phyloP scores from a whole-genome alignment of 164 flowering plant species.

The Nymphaea colorata region DNA sequence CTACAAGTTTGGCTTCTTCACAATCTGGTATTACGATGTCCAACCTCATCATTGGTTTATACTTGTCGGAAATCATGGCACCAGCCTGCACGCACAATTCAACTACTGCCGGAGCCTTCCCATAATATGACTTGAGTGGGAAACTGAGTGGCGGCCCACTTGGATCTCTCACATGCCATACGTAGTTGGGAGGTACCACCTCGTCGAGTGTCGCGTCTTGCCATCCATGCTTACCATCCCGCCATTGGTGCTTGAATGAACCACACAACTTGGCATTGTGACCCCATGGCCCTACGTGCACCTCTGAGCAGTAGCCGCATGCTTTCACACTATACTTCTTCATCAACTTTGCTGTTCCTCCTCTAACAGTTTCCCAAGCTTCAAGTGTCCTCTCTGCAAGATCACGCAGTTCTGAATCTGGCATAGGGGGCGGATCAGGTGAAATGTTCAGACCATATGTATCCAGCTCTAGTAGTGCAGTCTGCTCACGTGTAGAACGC shows the following conservation, averaged over 20 bases:
- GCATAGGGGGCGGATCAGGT: conserved; percentile 31
- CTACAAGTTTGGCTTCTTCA: conserved; percentile 57
- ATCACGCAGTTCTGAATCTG: conserved; percentile 23
- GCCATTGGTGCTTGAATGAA: conserved; percentile 89
- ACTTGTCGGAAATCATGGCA: conserved; percentile 45
- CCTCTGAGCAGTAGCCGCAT: conserved; percentile 93
- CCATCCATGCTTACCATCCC: conserved; percentile 98
- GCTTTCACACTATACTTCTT: conserved; percentile 73
- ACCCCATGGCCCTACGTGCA: conserved; percentile 98
- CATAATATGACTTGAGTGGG: conserved; percentile 61
- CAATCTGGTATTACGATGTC: conserved; percentile 79
- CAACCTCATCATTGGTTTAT: conserved; percentile 89
- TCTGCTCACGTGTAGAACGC: conserved; percentile 19
- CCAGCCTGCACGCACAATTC: conserved; percentile 88
- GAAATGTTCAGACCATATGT: conserved; percentile 28
- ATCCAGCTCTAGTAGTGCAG: conserved; percentile 42
- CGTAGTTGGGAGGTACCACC: conserved; percentile 79
- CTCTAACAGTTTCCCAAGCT: conserved; percentile 57
- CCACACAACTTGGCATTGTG: conserved; percentile 91
- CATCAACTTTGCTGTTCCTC: conserved; percentile 55
- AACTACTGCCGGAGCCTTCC: conserved; percentile 90
- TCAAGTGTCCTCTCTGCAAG: conserved; percentile 61
- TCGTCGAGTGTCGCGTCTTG: conserved; percentile 85
- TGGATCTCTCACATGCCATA: conserved; percentile 82
- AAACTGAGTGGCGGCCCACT: conserved; percentile 54